phyloP scores from a whole-genome alignment of 768 basidiomycete genomes.

The Phaffia tasmanica region DNA sequence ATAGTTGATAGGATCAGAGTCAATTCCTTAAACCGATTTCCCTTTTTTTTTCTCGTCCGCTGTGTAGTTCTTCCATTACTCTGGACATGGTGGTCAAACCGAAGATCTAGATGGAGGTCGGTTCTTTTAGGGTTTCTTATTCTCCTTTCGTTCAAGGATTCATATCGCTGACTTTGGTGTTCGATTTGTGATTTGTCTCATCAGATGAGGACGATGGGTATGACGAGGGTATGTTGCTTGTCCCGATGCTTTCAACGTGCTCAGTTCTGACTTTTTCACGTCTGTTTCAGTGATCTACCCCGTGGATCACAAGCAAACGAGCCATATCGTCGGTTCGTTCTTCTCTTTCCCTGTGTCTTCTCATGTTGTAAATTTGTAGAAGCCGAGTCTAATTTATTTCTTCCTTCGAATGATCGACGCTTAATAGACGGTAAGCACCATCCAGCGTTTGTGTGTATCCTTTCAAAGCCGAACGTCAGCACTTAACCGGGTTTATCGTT shows the following conservation, averaged over 20 bases:
- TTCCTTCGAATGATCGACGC: background rate
- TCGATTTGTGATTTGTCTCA: background rate
- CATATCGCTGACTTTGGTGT: constrained; percentile 39
- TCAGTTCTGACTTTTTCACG: background rate
- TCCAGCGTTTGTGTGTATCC: too few species aligned
- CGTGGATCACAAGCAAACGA: constrained; percentile 55
- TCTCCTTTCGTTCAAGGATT: constrained; percentile 37
- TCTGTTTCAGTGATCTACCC: constrained; percentile 57
- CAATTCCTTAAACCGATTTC: background rate
- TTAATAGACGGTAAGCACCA: too few species aligned
- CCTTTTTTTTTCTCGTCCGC: background rate
- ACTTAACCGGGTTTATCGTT: background rate
- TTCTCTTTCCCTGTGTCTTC: background rate
- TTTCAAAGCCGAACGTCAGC: too few species aligned
- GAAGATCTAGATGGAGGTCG: constrained; percentile 48
- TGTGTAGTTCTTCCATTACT: constrained; percentile 78
- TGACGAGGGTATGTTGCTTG: constrained; percentile 53
- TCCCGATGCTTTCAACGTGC: background rate
- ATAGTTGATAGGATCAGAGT: constrained; percentile 12
- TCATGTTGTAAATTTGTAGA: too few species aligned
- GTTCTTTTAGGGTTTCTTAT: constrained; percentile 17
- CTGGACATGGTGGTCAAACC: constrained; percentile 88
- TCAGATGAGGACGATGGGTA: constrained; percentile 58
- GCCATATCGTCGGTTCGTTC: constrained; percentile 64
- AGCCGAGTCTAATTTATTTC: background rate